A percentile compares a stretch with the other conserved stretches of the same genome.
phyloP scores from a whole-genome alignment of 2,329 filamentous ascomycete species.

The Aspergillus persii region DNA sequence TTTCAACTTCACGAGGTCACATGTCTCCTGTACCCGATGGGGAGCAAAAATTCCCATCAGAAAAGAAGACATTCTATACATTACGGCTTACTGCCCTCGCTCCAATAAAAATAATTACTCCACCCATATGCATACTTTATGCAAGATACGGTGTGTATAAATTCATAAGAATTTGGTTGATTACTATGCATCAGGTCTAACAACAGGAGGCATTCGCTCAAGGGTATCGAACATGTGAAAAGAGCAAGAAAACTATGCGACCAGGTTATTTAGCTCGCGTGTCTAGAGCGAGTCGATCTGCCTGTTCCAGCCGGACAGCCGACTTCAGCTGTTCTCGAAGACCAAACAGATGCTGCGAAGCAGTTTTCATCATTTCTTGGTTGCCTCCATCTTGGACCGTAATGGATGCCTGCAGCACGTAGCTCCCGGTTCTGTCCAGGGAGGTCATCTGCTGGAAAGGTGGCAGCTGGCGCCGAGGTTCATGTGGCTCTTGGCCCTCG shows the following conservation, averaged over 20 bases:
- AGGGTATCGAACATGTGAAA: constrained; percentile 21
- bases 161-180: not conserved
- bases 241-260: constrained; percentile 7
- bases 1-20: constrained; percentile 38
- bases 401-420: constrained; percentile 58
- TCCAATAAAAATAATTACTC: too few relatives aligned
- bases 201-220: constrained; percentile 9
- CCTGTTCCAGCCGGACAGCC: constrained; percentile 56
- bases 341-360: constrained; percentile 53
- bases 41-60: not conserved
- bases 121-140: too few relatives aligned
- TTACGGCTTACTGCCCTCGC: not conserved
- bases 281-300: constrained; percentile 59
- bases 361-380: constrained; percentile 53
- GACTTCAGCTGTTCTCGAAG: constrained; percentile 56
- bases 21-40: constrained; percentile 23
- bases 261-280: constrained; percentile 54
- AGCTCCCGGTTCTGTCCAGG: constrained; percentile 57
- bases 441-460: constrained; percentile 46
- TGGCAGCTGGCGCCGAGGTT: constrained; percentile 42
- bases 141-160: not conserved
- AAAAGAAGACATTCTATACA: not conserved
- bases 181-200: constrained; percentile 7
- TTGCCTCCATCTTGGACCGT: constrained; percentile 56
- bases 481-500: constrained; percentile 28